phyloP scores from a whole-genome alignment of 805 yeast species.

The Ogataea pini region DNA sequence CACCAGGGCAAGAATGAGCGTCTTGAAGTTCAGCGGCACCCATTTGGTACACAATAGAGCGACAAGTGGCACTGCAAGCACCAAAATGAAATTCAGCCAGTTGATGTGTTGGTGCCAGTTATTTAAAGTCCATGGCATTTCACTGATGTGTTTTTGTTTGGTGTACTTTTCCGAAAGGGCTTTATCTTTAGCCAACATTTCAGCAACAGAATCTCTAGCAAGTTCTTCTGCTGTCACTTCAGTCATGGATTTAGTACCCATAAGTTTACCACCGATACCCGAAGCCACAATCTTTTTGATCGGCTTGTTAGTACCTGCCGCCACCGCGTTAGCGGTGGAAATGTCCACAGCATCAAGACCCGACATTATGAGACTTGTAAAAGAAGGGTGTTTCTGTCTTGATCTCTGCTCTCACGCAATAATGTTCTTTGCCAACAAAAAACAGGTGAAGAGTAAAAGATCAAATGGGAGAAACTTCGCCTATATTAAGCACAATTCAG shows the following conservation, averaged over 20 bases:
- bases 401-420: not conserved
- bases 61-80: slow-evolving; percentile 55
- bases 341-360: slow-evolving; percentile 52
- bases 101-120: slow-evolving; percentile 78
- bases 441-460: slow-evolving; percentile 2
- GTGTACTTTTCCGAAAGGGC: slow-evolving; percentile 43
- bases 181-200: slow-evolving; percentile 45
- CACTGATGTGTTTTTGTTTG: slow-evolving; percentile 61
- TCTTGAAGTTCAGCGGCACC: slow-evolving; percentile 51
- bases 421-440: slow-evolving; percentile 7
- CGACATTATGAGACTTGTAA: slow-evolving; percentile 17
- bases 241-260: slow-evolving; percentile 80
- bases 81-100: slow-evolving; percentile 73
- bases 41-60: slow-evolving; percentile 50
- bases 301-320: slow-evolving; percentile 77
- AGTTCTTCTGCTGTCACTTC: slow-evolving; percentile 65
- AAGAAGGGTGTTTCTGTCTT: not conserved
- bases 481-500: not conserved
- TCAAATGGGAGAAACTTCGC: not conserved
- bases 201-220: slow-evolving; percentile 52
- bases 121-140: slow-evolving; percentile 70
- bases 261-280: slow-evolving; percentile 68
- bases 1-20: slow-evolving; percentile 47
- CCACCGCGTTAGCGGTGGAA: slow-evolving; percentile 71
- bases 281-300: slow-evolving; percentile 76